These are phyloP conservation scores for Podospora conica DNA, from an alignment of 495 filamentous ascomycete genomes.

Conservation along the genomic window DNA sequence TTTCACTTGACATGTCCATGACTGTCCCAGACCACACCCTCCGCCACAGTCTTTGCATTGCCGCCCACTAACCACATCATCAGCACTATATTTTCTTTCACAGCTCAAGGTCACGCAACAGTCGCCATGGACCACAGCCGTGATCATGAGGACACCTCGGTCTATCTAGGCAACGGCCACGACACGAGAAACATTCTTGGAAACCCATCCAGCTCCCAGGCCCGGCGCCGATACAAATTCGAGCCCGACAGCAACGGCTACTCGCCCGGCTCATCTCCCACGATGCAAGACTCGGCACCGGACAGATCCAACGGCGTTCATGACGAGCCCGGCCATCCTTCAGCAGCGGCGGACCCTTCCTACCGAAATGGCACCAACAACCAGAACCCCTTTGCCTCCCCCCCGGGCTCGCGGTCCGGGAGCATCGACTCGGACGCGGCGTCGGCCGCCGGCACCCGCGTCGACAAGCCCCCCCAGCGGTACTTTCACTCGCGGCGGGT, in stretches of 20 bases:
- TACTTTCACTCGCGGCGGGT: constrained; percentile 75
- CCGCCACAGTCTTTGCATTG: neutral
- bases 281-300: neutral
- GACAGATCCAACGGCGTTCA: neutral
- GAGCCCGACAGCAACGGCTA: neutral
- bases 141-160: neutral
- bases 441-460: constrained; percentile 33
- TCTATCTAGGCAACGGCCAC: neutral
- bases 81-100: neutral
- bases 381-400: constrained; percentile 53
- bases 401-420: constrained; percentile 47
- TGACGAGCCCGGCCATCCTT: too few relatives aligned
- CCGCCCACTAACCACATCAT: neutral
- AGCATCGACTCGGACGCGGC: constrained; percentile 46
- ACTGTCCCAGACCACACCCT: neutral
- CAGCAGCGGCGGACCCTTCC: neutral
- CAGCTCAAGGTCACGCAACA: neutral
- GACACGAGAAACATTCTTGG: neutral
- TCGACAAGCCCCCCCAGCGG: constrained; percentile 33
- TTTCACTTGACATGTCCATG: neutral
- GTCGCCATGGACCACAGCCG: neutral
- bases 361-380: neutral
- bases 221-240: neutral
- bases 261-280: neutral
- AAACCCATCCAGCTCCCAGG: neutral